phyloP scores from a whole-genome alignment of 2,329 filamentous ascomycete species.

The Graphiopsis chlorocephala region DNA sequence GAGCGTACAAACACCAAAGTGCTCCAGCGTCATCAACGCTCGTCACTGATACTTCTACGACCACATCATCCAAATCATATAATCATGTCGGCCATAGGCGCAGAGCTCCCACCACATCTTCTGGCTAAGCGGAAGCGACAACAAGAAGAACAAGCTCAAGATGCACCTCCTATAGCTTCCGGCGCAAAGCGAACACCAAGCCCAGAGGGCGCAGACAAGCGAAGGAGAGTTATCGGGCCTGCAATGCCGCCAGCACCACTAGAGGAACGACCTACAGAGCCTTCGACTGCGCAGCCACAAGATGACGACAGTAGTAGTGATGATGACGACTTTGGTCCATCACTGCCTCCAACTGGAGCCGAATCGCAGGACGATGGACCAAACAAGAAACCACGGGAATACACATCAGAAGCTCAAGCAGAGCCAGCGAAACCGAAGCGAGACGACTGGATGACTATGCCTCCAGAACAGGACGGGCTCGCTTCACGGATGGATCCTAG shows the following conservation, averaged over 20 bases:
- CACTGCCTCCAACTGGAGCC: conserved; percentile 35
- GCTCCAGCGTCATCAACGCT: not conserved
- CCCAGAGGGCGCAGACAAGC: conserved; percentile 49
- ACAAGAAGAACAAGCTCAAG: conserved; percentile 40
- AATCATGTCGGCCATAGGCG: conserved; percentile 67
- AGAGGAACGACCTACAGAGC: conserved; percentile 44
- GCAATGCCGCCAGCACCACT: conserved; percentile 53
- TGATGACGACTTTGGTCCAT: conserved; percentile 46
- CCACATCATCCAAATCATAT: not conserved
- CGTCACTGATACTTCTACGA: not conserved
- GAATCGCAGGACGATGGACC: not conserved
- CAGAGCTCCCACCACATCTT: conserved; percentile 66
- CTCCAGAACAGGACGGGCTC: conserved; percentile 49
- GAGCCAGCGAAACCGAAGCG: conserved; percentile 52
- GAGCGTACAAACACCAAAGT: not conserved
- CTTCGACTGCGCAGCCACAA: conserved; percentile 27
- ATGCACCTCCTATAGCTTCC: conserved; percentile 37
- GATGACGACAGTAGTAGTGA: conserved; percentile 34
- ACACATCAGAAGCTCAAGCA: conserved; percentile 2
- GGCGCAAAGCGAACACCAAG: conserved; percentile 36
- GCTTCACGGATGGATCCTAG: conserved; percentile 73
- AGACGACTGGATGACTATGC: conserved; percentile 64
- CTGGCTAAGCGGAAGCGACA: conserved; percentile 52
- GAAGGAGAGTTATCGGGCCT: conserved; percentile 54
- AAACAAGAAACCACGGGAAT: not conserved